Evolutionary conservation across 2,329 filamentous ascomycete genomes (phyloP).

Genomic region (Coleophoma eucalyptorum): DNA sequence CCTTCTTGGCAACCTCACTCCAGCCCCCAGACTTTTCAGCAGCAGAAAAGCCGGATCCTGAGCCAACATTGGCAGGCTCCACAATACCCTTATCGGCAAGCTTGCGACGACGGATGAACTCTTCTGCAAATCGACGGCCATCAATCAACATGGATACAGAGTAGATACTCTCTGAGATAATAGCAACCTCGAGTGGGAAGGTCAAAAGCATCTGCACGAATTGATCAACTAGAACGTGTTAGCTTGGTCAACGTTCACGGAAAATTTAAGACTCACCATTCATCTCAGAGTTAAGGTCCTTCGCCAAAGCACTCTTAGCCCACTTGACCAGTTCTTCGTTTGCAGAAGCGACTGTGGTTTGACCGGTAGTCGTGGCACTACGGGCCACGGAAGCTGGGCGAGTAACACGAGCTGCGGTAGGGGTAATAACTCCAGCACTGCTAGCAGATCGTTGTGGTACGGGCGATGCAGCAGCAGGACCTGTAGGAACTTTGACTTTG

Average conservation of each 20-base stretch:
- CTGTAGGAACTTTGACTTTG: constrained; percentile 76
- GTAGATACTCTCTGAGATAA: constrained; percentile 91
- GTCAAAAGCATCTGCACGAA: constrained; percentile 74
- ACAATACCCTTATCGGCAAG: constrained; percentile 89
- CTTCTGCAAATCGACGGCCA: constrained; percentile 87
- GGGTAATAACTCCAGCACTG: constrained; percentile 13
- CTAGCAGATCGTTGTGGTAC: constrained; percentile 33
- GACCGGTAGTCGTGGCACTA: constrained; percentile 40
- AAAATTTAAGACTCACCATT: constrained; percentile 48
- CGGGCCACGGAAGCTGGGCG: constrained; percentile 50
- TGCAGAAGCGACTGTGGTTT: constrained; percentile 40
- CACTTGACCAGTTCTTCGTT: constrained; percentile 94
- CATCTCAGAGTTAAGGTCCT: constrained; percentile 66
- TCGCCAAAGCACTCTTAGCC: constrained; percentile 74
- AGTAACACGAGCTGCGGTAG: constrained; percentile 27
- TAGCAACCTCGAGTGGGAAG: constrained; percentile 71
- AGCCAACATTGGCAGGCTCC: constrained; percentile 55
- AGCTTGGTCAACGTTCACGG: constrained; percentile 17
- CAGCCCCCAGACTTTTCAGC: constrained; percentile 64
- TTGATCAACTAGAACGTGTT: constrained; percentile 48
- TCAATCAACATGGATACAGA: constrained; percentile 85
- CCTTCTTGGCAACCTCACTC: constrained; percentile 98
- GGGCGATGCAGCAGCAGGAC: constrained; percentile 46
- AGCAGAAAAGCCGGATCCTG: constrained; percentile 38
- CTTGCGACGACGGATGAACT: constrained; percentile 90